Conservation (phyloP, 129 eudicot genomes). For the Flaveria robusta region DNA sequence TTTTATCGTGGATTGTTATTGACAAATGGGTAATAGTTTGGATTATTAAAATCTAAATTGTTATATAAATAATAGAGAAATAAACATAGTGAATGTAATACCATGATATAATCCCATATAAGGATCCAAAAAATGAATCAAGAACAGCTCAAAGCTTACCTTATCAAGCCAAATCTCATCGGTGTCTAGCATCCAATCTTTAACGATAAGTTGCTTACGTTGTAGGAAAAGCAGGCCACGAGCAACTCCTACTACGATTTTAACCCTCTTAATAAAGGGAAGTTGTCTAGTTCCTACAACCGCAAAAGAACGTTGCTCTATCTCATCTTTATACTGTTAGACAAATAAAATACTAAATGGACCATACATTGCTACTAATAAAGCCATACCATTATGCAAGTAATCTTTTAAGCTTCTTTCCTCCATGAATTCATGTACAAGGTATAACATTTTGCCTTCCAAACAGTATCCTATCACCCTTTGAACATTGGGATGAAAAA, state of each 20-base stretch:
- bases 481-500: conserved; percentile 23
- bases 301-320: neutral
- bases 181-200: conserved; percentile 18
- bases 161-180: conserved; percentile 24
- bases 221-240: conserved; percentile 13
- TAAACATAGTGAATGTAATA: neutral
- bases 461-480: conserved; percentile 15
- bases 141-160: conserved; percentile 4
- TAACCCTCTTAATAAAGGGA: conserved; percentile 14
- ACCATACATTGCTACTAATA: neutral
- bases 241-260: conserved; percentile 10
- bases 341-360: neutral
- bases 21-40: neutral
- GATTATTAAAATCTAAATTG: too few relatives aligned
- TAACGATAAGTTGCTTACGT: conserved; percentile 1
- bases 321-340: neutral
- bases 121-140: neutral
- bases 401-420: conserved; percentile 15
- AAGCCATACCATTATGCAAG: conserved; percentile 1
- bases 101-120: too few relatives aligned
- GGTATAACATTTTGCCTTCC: neutral
- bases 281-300: neutral
- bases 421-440: conserved; percentile 21
- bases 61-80: neutral
- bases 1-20: neutral